A percentile compares a stretch with the other conserved stretches of the same genome.
Evolutionary conservation across 2,329 filamentous ascomycete genomes (phyloP).

Genomic region (Diaporthe citrichinensis): DNA sequence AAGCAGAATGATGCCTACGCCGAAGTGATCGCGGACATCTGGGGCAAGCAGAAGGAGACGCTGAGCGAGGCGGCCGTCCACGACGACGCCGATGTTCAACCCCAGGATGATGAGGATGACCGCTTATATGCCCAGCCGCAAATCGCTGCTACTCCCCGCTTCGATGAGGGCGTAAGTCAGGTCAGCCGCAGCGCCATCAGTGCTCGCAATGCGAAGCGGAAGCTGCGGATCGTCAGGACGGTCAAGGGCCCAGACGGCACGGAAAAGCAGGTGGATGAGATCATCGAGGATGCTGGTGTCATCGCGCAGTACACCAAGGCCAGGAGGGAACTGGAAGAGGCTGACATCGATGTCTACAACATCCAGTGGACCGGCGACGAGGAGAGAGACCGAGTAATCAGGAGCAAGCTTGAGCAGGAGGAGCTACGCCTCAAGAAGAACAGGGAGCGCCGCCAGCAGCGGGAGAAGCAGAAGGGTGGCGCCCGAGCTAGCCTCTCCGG

Average conservation of each 20-base stretch:
- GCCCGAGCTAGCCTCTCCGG: slow-evolving; percentile 38
- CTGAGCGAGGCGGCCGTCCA: slow-evolving; percentile 80
- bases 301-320: slow-evolving; percentile 90
- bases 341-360: slow-evolving; percentile 76
- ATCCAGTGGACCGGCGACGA: slow-evolving; percentile 76
- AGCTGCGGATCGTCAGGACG: slow-evolving; percentile 80
- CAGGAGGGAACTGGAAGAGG: slow-evolving; percentile 78
- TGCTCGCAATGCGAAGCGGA: slow-evolving; percentile 70
- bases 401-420: slow-evolving; percentile 77
- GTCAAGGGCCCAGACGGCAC: slow-evolving; percentile 61
- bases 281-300: slow-evolving; percentile 85
- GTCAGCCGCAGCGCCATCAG: slow-evolving; percentile 80
- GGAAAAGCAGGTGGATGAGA: slow-evolving; percentile 74
- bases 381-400: slow-evolving; percentile 74
- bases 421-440: slow-evolving; percentile 90
- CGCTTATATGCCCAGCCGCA: slow-evolving; percentile 81
- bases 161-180: slow-evolving; percentile 86
- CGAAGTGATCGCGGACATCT: slow-evolving; percentile 90
- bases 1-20: slow-evolving; percentile 94
- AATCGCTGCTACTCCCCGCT: slow-evolving; percentile 76
- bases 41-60: slow-evolving; percentile 87
- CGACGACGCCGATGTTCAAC: slow-evolving; percentile 71
- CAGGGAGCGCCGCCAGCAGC: slow-evolving; percentile 88
- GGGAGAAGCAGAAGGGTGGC: slow-evolving; percentile 85
- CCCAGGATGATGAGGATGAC: slow-evolving; percentile 74